These are phyloP conservation scores for Persicaria maculosa DNA, from an alignment of 148 eudicot species.

Conservation along the genomic window DNA sequence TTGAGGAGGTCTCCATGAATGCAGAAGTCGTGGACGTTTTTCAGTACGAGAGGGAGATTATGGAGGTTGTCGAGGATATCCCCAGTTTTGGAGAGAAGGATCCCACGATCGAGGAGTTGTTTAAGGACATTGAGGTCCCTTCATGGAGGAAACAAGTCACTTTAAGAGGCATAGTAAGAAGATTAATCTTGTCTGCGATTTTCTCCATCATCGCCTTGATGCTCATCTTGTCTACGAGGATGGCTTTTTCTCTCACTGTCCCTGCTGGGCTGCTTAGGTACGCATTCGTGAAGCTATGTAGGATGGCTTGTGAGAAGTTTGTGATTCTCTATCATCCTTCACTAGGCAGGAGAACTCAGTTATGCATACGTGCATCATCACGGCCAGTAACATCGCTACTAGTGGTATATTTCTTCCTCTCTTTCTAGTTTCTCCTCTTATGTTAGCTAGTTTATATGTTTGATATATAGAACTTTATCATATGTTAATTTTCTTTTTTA, in stretches of 20 bases:
- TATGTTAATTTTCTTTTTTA: too few species aligned
- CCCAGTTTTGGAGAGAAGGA: too few species aligned
- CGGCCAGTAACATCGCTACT: slow-evolving; percentile 23
- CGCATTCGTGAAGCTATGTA: slow-evolving; percentile 18
- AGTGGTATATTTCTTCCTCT: slow-evolving; percentile 17
- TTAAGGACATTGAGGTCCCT: slow-evolving; percentile 14
- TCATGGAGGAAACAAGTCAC: slow-evolving; percentile 17
- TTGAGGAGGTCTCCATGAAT: too few species aligned
- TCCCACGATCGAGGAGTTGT: slow-evolving; percentile 17
- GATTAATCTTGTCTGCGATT: slow-evolving; percentile 19
- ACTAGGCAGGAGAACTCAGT: slow-evolving; percentile 29
- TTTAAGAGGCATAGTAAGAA: slow-evolving; percentile 22
- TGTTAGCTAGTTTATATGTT: too few species aligned
- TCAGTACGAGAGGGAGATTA: too few species aligned
- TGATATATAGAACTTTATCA: too few species aligned
- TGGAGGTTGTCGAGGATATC: too few species aligned
- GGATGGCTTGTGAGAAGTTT: too few species aligned
- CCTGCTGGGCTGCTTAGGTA: slow-evolving; percentile 27
- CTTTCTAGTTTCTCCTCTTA: too few species aligned
- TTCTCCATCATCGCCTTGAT: slow-evolving; percentile 28
- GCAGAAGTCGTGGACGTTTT: too few species aligned
- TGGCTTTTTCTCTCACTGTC: slow-evolving; percentile 24
- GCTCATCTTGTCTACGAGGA: slow-evolving; percentile 24
- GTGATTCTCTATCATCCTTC: slow-evolving; percentile 18
- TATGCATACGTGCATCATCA: slow-evolving; percentile 26